A percentile compares a stretch with the other conserved stretches of the same genome.
phyloP scores from a whole-genome alignment of 2,329 filamentous ascomycete species.

The Lecanicillium sp. region DNA sequence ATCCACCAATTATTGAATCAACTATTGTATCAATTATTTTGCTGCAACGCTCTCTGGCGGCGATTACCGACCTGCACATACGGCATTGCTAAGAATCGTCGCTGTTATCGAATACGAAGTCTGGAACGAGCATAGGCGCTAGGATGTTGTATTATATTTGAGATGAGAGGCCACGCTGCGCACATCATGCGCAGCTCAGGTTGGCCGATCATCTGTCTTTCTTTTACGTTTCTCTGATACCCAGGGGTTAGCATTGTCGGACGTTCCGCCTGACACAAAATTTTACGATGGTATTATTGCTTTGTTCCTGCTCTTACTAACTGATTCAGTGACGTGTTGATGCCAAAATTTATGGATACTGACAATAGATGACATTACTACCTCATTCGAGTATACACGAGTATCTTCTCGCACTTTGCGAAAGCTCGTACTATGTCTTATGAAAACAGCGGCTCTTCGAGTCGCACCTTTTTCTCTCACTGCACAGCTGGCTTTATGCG shows the following conservation, averaged over 20 bases:
- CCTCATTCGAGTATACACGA: too few species aligned
- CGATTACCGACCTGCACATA: neutral
- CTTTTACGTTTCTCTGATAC: constrained; percentile 8
- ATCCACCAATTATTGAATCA: constrained; percentile 1
- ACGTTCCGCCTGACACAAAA: constrained; percentile 4
- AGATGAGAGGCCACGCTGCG: neutral
- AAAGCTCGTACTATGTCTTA: too few species aligned
- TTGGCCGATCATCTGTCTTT: neutral
- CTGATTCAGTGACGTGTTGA: constrained; percentile 24
- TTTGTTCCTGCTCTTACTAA: constrained; percentile 21
- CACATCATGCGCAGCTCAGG: neutral
- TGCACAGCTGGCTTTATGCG: constrained; percentile 40
- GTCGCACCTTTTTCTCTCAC: constrained; percentile 44
- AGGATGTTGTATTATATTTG: constrained; percentile 1
- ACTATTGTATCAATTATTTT: neutral
- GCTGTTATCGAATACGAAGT: constrained; percentile 3
- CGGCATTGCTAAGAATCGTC: constrained; percentile 1
- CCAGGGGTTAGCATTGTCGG: constrained; percentile 12
- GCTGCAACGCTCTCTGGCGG: too few species aligned
- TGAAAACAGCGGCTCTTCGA: constrained; percentile 14
- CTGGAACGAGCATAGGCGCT: constrained; percentile 4
- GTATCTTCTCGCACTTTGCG: too few species aligned
- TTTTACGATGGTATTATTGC: constrained; percentile 5
- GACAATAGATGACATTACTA: too few species aligned
- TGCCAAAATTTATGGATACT: constrained; percentile 7